Evolutionary conservation across 2,329 filamentous ascomycete species (phyloP).

Genomic region (Claviceps sp.): DNA sequence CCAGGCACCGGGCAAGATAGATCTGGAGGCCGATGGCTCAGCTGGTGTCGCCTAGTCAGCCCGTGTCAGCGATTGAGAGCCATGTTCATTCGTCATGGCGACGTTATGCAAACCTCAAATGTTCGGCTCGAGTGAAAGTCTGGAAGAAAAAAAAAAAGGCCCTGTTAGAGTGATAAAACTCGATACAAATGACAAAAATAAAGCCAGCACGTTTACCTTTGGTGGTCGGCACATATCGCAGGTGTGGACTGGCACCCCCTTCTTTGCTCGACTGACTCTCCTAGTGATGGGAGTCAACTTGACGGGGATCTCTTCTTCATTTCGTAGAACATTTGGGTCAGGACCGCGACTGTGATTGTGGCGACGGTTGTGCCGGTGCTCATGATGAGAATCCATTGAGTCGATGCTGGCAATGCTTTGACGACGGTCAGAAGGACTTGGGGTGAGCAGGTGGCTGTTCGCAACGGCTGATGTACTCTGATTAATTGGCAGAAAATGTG

Average conservation of each 20-base stretch:
- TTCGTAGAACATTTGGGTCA: slow-evolving; percentile 20
- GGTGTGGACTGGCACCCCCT: slow-evolving; percentile 43
- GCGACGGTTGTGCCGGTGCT: slow-evolving; percentile 9
- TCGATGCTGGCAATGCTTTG: slow-evolving; percentile 34
- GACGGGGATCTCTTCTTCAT: slow-evolving; percentile 25
- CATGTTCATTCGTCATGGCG: slow-evolving; percentile 4
- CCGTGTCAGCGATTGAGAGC: slow-evolving; percentile 12
- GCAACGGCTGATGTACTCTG: slow-evolving; percentile 12
- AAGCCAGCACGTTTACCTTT: slow-evolving; percentile 27
- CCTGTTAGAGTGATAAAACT: background rate
- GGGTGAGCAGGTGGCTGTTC: slow-evolving; percentile 13
- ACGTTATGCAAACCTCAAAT: slow-evolving; percentile 36
- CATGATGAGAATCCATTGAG: slow-evolving; percentile 31
- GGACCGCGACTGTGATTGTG: slow-evolving; percentile 8
- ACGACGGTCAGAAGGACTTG: slow-evolving; percentile 17
- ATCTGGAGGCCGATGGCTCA: slow-evolving; percentile 42
- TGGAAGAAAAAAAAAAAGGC: slow-evolving; percentile 13
- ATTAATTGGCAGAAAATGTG: slow-evolving; percentile 13
- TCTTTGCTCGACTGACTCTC: slow-evolving; percentile 44
- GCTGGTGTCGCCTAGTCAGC: slow-evolving; percentile 39
- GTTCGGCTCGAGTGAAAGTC: slow-evolving; percentile 51
- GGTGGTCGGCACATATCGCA: slow-evolving; percentile 38
- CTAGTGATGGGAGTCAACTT: slow-evolving; percentile 44
- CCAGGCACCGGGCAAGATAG: slow-evolving; percentile 37
- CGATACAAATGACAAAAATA: background rate